Conservation (phyloP, 2,329 filamentous ascomycete genomes). For the Colletotrichum tofieldiae region DNA sequence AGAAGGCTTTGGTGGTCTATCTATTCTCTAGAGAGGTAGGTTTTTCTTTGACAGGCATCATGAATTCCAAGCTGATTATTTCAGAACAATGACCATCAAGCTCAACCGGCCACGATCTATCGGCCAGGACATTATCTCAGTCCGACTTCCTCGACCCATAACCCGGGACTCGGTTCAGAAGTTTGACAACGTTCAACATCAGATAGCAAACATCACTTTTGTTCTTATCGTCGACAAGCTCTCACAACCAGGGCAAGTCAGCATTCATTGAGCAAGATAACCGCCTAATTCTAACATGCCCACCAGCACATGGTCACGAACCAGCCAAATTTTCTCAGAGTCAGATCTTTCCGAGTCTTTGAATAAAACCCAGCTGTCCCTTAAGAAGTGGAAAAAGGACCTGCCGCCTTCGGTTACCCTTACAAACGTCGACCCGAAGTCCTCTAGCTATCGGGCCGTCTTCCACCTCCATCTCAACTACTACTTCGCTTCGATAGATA, state of each 20-base stretch:
- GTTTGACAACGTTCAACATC: conserved; percentile 53
- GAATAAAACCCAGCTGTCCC: conserved; percentile 43
- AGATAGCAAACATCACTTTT: conserved; percentile 51
- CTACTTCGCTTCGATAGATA: conserved; percentile 55
- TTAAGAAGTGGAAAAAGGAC: conserved; percentile 52
- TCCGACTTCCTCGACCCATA: conserved; percentile 42
- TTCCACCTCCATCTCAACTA: conserved; percentile 56
- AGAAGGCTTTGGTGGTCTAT: conserved; percentile 51
- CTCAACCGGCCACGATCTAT: conserved; percentile 48
- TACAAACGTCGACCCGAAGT: conserved; percentile 48
- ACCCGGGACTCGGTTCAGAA: conserved; percentile 47
- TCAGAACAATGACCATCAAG: conserved; percentile 47
- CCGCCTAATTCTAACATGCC: neutral
- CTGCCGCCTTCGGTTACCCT: conserved; percentile 49
- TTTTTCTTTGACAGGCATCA: neutral
- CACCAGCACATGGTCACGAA: neutral
- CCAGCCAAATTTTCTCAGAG: neutral
- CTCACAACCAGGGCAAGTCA: conserved; percentile 46
- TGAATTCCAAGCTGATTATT: neutral
- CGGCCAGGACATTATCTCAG: conserved; percentile 45
- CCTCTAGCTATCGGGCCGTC: conserved; percentile 51
- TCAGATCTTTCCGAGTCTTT: neutral
- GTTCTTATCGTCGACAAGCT: conserved; percentile 51
- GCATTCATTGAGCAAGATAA: neutral
- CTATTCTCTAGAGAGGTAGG: conserved; percentile 50